Conservation (phyloP, 495 filamentous ascomycete species). For the Arthonia radiata region DNA sequence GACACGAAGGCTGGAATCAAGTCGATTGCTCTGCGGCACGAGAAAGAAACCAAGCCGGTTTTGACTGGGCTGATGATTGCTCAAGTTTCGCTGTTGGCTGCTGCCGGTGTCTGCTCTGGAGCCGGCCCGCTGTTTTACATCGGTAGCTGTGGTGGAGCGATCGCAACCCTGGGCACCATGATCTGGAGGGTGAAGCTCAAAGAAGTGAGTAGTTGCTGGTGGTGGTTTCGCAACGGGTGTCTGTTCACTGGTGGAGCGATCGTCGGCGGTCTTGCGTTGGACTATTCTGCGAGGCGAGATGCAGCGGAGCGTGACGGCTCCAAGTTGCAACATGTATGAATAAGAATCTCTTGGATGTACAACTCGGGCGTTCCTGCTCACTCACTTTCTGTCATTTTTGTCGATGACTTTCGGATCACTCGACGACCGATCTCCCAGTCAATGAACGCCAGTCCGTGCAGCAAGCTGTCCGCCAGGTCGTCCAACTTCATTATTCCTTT, state of each 20-base stretch:
- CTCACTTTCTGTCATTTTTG: too few relatives aligned
- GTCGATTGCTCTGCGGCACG: conserved; percentile 75
- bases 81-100: conserved; percentile 58
- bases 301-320: too few relatives aligned
- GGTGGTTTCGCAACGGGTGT: conserved; percentile 74
- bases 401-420: too few relatives aligned
- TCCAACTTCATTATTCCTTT: conserved; percentile 41
- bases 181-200: conserved; percentile 72
- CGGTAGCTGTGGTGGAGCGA: conserved; percentile 64
- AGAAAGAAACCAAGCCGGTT: conserved; percentile 66
- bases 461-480: conserved; percentile 70
- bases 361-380: too few relatives aligned
- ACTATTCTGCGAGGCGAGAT: conserved; percentile 31
- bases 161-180: conserved; percentile 55
- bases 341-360: too few relatives aligned
- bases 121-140: conserved; percentile 68
- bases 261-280: conserved; percentile 31
- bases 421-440: too few relatives aligned
- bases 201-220: conserved; percentile 71
- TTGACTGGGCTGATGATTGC: conserved; percentile 46
- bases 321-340: too few relatives aligned
- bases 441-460: conserved; percentile 71
- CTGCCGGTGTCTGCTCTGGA: conserved; percentile 46
- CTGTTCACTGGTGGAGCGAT: conserved; percentile 45
- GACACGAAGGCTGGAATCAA: conserved; percentile 86